These are phyloP conservation scores for Oryza meridionalis DNA, from an alignment of 176 grass and related monocot species.

Conservation along the genomic window DNA sequence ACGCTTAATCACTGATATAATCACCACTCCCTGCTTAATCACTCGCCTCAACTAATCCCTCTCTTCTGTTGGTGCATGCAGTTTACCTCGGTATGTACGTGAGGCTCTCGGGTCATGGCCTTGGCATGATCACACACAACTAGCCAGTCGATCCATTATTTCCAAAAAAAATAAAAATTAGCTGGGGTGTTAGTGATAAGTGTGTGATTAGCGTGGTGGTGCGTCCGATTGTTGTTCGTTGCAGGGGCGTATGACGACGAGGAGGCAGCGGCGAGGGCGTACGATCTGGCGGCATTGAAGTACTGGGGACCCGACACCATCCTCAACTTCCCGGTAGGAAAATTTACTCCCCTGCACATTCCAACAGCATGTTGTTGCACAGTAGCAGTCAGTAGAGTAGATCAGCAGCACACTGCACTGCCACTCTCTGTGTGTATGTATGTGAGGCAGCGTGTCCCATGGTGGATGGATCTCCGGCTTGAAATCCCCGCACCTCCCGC, in stretches of 20 bases:
- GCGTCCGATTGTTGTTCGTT: background rate
- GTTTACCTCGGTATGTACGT: constrained; percentile 92
- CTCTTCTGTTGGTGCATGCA: constrained; percentile 59
- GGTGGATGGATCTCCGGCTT: background rate
- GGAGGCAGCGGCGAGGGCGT: constrained; percentile 79
- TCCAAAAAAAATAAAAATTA: background rate
- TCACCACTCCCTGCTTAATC: background rate
- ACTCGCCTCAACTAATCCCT: constrained; percentile 2
- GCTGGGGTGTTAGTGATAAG: background rate
- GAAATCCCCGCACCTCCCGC: background rate
- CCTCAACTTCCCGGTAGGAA: constrained; percentile 76
- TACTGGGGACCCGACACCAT: constrained; percentile 89
- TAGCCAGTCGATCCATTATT: background rate
- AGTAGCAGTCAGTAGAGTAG: background rate
- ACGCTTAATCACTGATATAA: background rate
- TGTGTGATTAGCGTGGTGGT: background rate
- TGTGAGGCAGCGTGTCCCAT: background rate
- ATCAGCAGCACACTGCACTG: background rate
- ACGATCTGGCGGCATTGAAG: constrained; percentile 96
- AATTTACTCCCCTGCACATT: constrained; percentile 33
- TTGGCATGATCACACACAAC: constrained; percentile 40
- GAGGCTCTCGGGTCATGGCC: constrained; percentile 62
- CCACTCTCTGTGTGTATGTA: background rate
- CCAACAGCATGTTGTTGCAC: background rate
- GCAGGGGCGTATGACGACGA: constrained; percentile 91